Conservation (phyloP, 2,329 filamentous ascomycete species). For the Pseudogymnoascus sp. region DNA sequence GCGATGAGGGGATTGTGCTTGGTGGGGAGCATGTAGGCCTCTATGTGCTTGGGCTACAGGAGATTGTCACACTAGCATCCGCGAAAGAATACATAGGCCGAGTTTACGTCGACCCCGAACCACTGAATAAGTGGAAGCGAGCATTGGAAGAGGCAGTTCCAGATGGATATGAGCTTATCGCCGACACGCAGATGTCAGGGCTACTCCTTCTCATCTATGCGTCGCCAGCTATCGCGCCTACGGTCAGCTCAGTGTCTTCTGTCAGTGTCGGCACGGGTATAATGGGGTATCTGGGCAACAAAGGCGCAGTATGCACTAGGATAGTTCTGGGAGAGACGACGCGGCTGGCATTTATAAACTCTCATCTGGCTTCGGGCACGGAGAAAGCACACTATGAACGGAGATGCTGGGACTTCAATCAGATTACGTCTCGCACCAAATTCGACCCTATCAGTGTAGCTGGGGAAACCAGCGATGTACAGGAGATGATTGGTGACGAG, state of each 20-base stretch:
- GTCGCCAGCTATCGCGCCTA: constrained; percentile 63
- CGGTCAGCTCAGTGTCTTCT: constrained; percentile 74
- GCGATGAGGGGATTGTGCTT: constrained; percentile 33
- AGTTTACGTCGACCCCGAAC: constrained; percentile 63
- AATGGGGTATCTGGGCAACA: constrained; percentile 92
- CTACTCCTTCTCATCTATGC: constrained; percentile 80
- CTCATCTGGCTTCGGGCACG: constrained; percentile 79
- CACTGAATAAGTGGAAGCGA: constrained; percentile 71
- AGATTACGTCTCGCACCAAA: constrained; percentile 66
- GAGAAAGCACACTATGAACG: constrained; percentile 71
- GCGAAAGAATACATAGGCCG: constrained; percentile 67
- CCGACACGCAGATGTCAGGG: constrained; percentile 79
- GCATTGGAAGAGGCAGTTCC: constrained; percentile 69
- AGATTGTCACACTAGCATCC: constrained; percentile 79
- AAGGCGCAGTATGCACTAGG: constrained; percentile 76
- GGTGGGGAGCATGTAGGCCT: constrained; percentile 68
- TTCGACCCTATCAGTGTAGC: constrained; percentile 66
- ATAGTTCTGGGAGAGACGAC: constrained; percentile 86
- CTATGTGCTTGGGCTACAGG: constrained; percentile 85
- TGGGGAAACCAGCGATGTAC: constrained; percentile 57
- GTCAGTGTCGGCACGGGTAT: constrained; percentile 80
- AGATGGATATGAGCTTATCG: constrained; percentile 64
- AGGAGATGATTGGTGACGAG: constrained; percentile 71
- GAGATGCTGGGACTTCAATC: constrained; percentile 80
- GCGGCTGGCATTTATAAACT: constrained; percentile 81